These are phyloP conservation scores for Aristolochia contorta DNA, from an alignment of 164 flowering plant species.

Conservation along the genomic window DNA sequence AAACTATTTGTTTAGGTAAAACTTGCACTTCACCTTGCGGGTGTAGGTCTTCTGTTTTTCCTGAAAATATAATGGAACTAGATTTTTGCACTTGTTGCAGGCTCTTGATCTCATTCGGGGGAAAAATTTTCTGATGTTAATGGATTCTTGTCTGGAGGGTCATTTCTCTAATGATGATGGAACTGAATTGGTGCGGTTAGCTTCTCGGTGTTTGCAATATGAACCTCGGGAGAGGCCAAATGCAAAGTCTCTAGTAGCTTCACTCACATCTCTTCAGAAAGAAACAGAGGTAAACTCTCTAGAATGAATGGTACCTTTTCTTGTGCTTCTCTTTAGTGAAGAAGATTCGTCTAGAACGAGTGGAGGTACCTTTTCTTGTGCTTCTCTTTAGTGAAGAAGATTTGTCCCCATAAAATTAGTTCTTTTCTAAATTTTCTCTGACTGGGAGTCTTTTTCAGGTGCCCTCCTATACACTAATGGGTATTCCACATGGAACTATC, in stretches of 20 bases:
- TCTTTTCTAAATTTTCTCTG: background rate
- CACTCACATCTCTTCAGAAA: slow-evolving; percentile 15
- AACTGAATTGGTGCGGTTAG: slow-evolving; percentile 18
- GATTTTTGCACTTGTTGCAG: slow-evolving; percentile 1
- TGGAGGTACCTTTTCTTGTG: background rate
- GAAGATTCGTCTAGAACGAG: background rate
- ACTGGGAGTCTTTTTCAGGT: slow-evolving; percentile 29
- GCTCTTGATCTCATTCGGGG: slow-evolving; percentile 18
- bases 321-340: background rate
- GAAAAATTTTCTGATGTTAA: slow-evolving; percentile 14
- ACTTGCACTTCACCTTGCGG: no score
- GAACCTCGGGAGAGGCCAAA: slow-evolving; percentile 19
- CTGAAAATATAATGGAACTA: no score
- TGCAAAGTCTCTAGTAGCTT: slow-evolving; percentile 13
- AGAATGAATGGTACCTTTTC: background rate
- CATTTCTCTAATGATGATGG: slow-evolving; percentile 18
- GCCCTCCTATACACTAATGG: slow-evolving; percentile 59
- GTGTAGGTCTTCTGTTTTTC: background rate
- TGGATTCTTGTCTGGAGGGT: slow-evolving; percentile 21
- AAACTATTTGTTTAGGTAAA: no score
- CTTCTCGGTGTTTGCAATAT: slow-evolving; percentile 21
- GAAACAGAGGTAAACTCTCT: slow-evolving; percentile 9
- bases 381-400: background rate
- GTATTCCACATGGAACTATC: slow-evolving; percentile 36
- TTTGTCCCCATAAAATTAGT: background rate